Base-by-base conservation (phyloP, 495 filamentous ascomycete species). In the Xylona heveae region DNA sequence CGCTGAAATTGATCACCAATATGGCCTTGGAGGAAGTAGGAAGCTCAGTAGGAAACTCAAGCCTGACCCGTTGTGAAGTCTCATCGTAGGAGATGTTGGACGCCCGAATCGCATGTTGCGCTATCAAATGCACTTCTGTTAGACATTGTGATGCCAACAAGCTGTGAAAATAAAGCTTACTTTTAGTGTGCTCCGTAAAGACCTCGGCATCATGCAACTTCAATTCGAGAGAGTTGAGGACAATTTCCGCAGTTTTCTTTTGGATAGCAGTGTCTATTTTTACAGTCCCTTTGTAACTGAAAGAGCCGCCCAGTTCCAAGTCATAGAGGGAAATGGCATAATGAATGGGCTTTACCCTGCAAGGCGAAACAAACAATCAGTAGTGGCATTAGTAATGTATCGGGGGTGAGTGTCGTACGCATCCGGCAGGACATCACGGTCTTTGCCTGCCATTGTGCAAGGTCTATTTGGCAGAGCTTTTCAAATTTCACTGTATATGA, bases 321-420 rank as follows among this genome's bases (percentile, higher is more conserved):
- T 84, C 74, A 47, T 61, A 71, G 33, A 97, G 66, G 16, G 71
- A 78, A 34, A 97, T 63, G 45, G 69, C 59, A 55, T 97, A 97
- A 50, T 93, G 77, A 36, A 62, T 58, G 0, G 88, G 82, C 50
- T 84, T 88, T 46, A 81, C 68, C 43, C 69, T n/a, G 14, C 2
- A 21, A 15, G 10, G 25, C 40, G 47, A 50, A 19, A 53, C 20
- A 22, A 27, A 16, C 21, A 40, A 21, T 37, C 35, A n/a, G 4
- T 4, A 10, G 10, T 14, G 25, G 16, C 28, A 10, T 32, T 19
- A 27, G 24, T 19, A 31, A 34, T 18, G n/a, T 28, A 16, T 16
- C 2, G n/a, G 16, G 33, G 21, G 4, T 13, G 23, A 24, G 15
- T 34, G 17, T 25, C 51, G 54, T 47, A 67, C 62, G 53, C 51